phyloP scores from a whole-genome alignment of 768 basidiomycete genomes.

The Hypsizygus marmoreus region DNA sequence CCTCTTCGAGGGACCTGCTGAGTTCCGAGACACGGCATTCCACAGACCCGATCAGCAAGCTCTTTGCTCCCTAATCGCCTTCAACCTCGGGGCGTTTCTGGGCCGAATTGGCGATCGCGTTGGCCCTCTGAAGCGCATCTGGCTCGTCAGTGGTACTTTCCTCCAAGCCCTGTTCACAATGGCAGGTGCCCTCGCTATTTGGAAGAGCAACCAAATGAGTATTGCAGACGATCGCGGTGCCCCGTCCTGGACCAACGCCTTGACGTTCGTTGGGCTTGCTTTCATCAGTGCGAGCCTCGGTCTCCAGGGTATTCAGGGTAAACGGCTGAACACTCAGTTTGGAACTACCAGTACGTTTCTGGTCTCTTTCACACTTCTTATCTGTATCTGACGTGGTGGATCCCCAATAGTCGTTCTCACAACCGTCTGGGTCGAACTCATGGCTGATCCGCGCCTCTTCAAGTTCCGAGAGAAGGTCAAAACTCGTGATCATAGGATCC shows the following conservation, averaged over 20 bases:
- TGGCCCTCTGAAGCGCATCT: constrained; percentile 69
- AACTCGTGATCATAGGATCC: constrained; percentile 70
- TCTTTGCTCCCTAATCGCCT: constrained; percentile 74
- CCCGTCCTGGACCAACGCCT: constrained; percentile 69
- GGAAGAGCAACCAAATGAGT: constrained; percentile 63
- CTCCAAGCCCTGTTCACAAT: constrained; percentile 78
- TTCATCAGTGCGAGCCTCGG: constrained; percentile 85
- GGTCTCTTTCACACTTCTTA: constrained; percentile 8
- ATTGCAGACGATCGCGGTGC: constrained; percentile 55
- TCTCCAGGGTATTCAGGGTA: constrained; percentile 84
- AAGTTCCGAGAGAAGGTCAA: constrained; percentile 47
- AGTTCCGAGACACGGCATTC: constrained; percentile 59
- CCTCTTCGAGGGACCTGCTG: constrained; percentile 58
- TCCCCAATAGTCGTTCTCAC: constrained; percentile 69
- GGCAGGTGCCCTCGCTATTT: constrained; percentile 68
- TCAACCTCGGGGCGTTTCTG: constrained; percentile 74
- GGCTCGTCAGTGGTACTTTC: constrained; percentile 73
- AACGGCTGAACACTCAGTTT: constrained; percentile 78
- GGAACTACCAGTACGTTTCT: constrained; percentile 65
- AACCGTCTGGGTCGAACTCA: constrained; percentile 86
- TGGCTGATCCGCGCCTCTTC: constrained; percentile 81
- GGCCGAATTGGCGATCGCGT: constrained; percentile 86
- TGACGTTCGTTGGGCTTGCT: constrained; percentile 70
- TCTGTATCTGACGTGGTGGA: neutral
- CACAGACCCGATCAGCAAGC: constrained; percentile 85